These are phyloP conservation scores for Penicillium nucicola DNA, from an alignment of 495 filamentous ascomycete species.

Conservation along the genomic window DNA sequence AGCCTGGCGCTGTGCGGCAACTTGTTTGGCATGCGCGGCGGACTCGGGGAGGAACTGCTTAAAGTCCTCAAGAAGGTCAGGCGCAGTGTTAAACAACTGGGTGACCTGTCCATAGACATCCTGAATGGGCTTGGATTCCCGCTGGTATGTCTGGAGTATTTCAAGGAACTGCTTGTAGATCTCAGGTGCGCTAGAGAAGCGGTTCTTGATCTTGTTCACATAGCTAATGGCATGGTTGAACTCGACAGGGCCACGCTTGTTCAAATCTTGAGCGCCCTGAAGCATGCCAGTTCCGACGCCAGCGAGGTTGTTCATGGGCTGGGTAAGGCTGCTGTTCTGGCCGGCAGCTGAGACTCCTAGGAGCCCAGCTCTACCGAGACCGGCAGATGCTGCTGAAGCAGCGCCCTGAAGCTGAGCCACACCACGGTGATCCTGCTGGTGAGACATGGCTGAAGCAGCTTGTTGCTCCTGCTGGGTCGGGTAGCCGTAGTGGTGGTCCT, in stretches of 20 bases:
- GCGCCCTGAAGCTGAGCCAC: slow-evolving; percentile 79
- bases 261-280: slow-evolving; percentile 59
- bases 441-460: slow-evolving; percentile 52
- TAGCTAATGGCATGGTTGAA: slow-evolving; percentile 99
- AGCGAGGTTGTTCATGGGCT: slow-evolving; percentile 43
- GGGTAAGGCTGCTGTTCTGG: slow-evolving; percentile 45
- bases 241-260: slow-evolving; percentile 92
- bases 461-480: slow-evolving; percentile 46
- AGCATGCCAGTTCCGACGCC: slow-evolving; percentile 45
- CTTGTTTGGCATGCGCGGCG: slow-evolving; percentile 79
- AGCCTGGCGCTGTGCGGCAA: slow-evolving; percentile 39
- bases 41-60: slow-evolving; percentile 99
- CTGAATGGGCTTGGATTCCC: slow-evolving; percentile 96
- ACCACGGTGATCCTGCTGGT: slow-evolving; percentile 78
- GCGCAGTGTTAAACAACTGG: slow-evolving; percentile 84
- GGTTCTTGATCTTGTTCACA: slow-evolving; percentile 99
- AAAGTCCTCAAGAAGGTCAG: slow-evolving; percentile 97
- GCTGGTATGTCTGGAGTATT: slow-evolving; percentile 97
- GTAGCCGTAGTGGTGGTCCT: slow-evolving; percentile 45
- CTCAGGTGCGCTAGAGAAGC: slow-evolving; percentile 89
- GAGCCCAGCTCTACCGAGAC: slow-evolving; percentile 38
- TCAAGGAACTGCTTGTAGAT: slow-evolving; percentile 99
- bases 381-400: slow-evolving; percentile 58
- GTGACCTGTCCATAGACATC: slow-evolving; percentile 99
- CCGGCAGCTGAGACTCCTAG: slow-evolving; percentile 45